A percentile compares a stretch with the other conserved stretches of the same genome.
phyloP scores from a whole-genome alignment of 306 rosid genomes.

The Sesbania bispinosa region DNA sequence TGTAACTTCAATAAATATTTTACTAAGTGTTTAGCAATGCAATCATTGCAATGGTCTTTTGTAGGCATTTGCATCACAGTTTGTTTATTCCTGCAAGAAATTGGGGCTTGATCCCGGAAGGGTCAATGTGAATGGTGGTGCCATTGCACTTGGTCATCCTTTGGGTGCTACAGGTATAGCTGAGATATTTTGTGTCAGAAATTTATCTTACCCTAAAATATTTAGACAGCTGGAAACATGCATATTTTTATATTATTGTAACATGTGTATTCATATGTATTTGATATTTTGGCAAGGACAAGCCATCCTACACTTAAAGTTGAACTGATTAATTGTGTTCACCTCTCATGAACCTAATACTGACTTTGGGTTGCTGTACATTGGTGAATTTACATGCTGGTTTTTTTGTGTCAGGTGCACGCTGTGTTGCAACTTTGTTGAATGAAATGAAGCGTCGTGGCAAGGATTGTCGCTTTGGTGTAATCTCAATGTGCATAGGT shows the following conservation, averaged over 20 bases:
- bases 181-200: neutral
- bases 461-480: slow-evolving; percentile 70
- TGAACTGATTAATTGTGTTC: neutral
- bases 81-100: slow-evolving; percentile 74
- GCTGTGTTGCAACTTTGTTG: slow-evolving; percentile 78
- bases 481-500: slow-evolving; percentile 97
- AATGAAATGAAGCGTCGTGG: slow-evolving; percentile 91
- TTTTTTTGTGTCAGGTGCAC: slow-evolving; percentile 60
- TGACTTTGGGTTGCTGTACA: neutral
- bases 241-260: too few relatives aligned
- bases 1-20: neutral
- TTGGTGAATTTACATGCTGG: neutral
- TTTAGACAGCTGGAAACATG: too few relatives aligned
- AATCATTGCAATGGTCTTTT: slow-evolving; percentile 23
- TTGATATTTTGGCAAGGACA: too few relatives aligned
- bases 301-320: too few relatives aligned
- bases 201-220: neutral
- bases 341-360: neutral
- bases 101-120: slow-evolving; percentile 69
- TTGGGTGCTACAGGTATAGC: slow-evolving; percentile 79
- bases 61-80: slow-evolving; percentile 97
- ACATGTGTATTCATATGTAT: too few relatives aligned
- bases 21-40: neutral
- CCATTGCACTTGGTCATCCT: slow-evolving; percentile 95
- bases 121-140: slow-evolving; percentile 94